phyloP scores from a whole-genome alignment of 2,329 filamentous ascomycete species.

The Clonostachys sp. region DNA sequence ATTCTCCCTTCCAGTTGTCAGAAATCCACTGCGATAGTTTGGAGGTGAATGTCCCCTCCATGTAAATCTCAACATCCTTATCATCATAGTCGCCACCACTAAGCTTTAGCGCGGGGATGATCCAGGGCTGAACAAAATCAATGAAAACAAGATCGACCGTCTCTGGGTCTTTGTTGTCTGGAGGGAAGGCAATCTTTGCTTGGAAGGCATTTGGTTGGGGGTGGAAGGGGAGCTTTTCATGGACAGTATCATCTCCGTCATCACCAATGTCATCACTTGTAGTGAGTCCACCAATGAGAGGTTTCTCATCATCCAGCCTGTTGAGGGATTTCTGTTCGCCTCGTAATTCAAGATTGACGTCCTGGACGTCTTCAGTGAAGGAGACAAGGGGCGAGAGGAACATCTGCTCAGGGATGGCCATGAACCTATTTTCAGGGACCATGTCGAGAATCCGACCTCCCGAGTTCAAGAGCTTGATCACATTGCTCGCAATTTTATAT shows the following conservation, averaged over 20 bases:
- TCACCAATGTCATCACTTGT: slow-evolving; percentile 78
- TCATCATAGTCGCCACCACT: slow-evolving; percentile 44
- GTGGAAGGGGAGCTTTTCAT: slow-evolving; percentile 71
- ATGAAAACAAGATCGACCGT: slow-evolving; percentile 86
- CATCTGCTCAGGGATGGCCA: slow-evolving; percentile 44
- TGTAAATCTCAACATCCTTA: slow-evolving; percentile 44
- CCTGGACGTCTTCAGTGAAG: slow-evolving; percentile 6
- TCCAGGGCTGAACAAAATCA: slow-evolving; percentile 82
- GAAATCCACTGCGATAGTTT: slow-evolving; percentile 53
- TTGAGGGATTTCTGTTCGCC: slow-evolving; percentile 16
- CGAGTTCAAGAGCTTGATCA: slow-evolving; percentile 57
- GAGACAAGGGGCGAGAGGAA: slow-evolving; percentile 10
- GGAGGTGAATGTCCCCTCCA: slow-evolving; percentile 50
- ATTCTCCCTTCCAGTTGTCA: slow-evolving; percentile 50
- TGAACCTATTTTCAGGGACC: slow-evolving; percentile 33
- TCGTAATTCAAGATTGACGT: slow-evolving; percentile 23
- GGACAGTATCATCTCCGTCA: slow-evolving; percentile 88
- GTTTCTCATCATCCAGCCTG: slow-evolving; percentile 17
- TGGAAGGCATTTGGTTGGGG: slow-evolving; percentile 80
- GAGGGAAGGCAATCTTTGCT: slow-evolving; percentile 58
- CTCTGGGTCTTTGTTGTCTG: slow-evolving; percentile 48
- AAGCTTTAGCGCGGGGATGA: slow-evolving; percentile 69
- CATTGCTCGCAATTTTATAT: slow-evolving; percentile 66
- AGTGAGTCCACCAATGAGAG: slow-evolving; percentile 71
- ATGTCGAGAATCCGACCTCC: slow-evolving; percentile 41